Base-by-base conservation (phyloP, 2,329 filamentous ascomycete genomes). In the Seiridium unicorne region DNA sequence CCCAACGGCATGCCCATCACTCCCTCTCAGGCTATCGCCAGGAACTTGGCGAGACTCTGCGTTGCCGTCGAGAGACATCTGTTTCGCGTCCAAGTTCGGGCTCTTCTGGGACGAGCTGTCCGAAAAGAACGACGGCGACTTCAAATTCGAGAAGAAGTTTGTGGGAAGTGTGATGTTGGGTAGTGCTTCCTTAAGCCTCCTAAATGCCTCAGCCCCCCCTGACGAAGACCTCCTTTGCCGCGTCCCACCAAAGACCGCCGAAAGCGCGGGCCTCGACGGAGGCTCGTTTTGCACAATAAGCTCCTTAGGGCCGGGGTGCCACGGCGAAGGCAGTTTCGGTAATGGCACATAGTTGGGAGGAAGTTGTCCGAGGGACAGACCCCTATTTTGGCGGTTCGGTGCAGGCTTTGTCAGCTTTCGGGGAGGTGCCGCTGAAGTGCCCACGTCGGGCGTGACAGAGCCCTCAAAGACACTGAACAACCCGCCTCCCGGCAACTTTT, bases 201-300 rank as follows among this genome's bases (percentile, higher is more conserved):
- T 86, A 34, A 88, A 69, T 4, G 84, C 81, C 58, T 87, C 85
- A 40, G 83, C 78, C 11, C 85, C 81, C 3, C 79, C 79, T 2
- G 85, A 88, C 13, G 79, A 77, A 18, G 85, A 83, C 26, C 85
- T 77, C 10, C 76, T 73, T 49, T 79, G 77, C 55, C 82, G 76
- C 7, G 72, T 74, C 18, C 77, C 74, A n/a, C 75, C 73, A 58
- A 86, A 80, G 2, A 82, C 80, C 3, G 74, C 72, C 9, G 79
- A 75, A 36, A 86, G 70, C 8, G 76, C 71, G 2, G 74, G 74
- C 61, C 71, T 77, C 36, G 10, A 34, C 11, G 70, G 59, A 63
- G 71, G 48, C 56, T 70, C 64, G 58, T 73, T 64, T 4, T 72
- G 64, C 35, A 77, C 64, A 49, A 75, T 62, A 13, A 77, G 66